Conservation (phyloP, 371 early-diverging fungal genomes). For the Circinella minor region DNA sequence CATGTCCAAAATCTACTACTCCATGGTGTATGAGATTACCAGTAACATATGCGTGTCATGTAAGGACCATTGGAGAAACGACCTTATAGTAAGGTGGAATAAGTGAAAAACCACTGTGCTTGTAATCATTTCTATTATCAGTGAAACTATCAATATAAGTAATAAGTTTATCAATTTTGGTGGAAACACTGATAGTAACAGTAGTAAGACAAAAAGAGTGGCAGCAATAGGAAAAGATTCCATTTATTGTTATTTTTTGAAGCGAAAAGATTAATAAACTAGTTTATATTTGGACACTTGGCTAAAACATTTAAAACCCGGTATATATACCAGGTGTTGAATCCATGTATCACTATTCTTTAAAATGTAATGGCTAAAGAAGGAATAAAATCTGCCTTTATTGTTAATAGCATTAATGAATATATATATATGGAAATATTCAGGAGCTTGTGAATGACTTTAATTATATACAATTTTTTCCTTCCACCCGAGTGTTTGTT, state of each 20-base stretch:
- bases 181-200: slow-evolving; percentile 15
- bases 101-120: slow-evolving; percentile 25
- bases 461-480: too few species aligned
- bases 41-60: slow-evolving; percentile 59
- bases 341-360: too few species aligned
- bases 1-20: slow-evolving; percentile 53
- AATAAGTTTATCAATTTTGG: slow-evolving; percentile 24
- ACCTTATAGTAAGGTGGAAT: slow-evolving; percentile 47
- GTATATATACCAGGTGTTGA: too few species aligned
- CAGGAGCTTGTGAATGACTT: too few species aligned
- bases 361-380: too few species aligned
- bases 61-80: slow-evolving; percentile 58
- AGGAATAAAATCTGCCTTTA: too few species aligned
- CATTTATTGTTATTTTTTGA: neutral
- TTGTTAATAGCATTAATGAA: too few species aligned
- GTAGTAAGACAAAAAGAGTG: slow-evolving; percentile 12
- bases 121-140: slow-evolving; percentile 30
- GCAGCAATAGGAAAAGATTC: slow-evolving; percentile 1
- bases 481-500: too few species aligned
- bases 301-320: too few species aligned
- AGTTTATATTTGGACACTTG: too few species aligned
- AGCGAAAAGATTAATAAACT: neutral
- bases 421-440: too few species aligned
- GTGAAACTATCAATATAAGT: slow-evolving; percentile 33
- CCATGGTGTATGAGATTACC: slow-evolving; percentile 26